These are phyloP conservation scores for Colletotrichum lini DNA, from an alignment of 2,329 filamentous ascomycete species.

Conservation along the genomic window DNA sequence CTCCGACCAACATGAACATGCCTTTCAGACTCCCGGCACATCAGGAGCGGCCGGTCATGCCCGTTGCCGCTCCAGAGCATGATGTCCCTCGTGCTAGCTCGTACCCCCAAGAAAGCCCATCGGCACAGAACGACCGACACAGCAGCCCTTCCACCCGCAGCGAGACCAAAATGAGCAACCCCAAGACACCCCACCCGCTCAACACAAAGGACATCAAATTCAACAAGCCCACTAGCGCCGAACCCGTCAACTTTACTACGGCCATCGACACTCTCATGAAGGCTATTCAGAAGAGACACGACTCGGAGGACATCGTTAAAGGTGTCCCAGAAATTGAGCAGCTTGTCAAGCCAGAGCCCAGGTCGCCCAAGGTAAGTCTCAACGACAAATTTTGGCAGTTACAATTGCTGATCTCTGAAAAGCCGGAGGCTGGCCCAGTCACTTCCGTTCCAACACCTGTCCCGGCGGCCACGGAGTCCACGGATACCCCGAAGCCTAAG, in stretches of 20 bases:
- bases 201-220: conserved; percentile 59
- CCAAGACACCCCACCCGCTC: conserved; percentile 42
- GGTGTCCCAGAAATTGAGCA: conserved; percentile 42
- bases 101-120: conserved; percentile 33
- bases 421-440: neutral
- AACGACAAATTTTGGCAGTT: neutral
- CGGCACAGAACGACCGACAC: conserved; percentile 28
- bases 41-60: conserved; percentile 48
- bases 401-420: neutral
- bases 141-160: conserved; percentile 38
- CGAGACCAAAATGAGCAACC: conserved; percentile 33
- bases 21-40: conserved; percentile 50
- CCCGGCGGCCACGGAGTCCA: neutral
- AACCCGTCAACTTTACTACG: conserved; percentile 79
- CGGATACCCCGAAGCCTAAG: conserved; percentile 58
- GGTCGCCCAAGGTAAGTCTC: conserved; percentile 19
- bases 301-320: conserved; percentile 51
- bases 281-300: conserved; percentile 80
- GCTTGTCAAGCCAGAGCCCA: conserved; percentile 38
- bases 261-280: conserved; percentile 91
- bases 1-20: conserved; percentile 51
- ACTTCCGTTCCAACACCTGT: neutral
- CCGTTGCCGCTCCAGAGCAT: conserved; percentile 25
- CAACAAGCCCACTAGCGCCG: conserved; percentile 62
- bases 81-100: conserved; percentile 38